Evolutionary conservation across 192 early-diverging fungal genomes (phyloP).

Genomic region (Allomyces macrogynus): DNA sequence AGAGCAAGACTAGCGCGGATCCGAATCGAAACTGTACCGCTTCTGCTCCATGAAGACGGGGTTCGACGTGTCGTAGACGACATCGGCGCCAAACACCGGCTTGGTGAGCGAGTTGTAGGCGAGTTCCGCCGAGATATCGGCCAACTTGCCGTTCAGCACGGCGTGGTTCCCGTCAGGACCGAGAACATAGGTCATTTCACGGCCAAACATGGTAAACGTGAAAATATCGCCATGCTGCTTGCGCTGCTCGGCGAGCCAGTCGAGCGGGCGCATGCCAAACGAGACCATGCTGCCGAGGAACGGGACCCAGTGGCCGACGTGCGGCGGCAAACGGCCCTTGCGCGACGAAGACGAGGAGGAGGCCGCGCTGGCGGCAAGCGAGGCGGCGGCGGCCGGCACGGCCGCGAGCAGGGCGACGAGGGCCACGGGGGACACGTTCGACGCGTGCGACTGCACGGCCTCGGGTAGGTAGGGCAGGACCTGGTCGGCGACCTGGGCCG

Average conservation of each 20-base stretch:
- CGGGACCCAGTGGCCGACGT: constrained; percentile 50
- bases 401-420: no score
- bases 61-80: constrained; percentile 92
- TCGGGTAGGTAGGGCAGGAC: no score
- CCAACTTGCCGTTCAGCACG: constrained; percentile 79
- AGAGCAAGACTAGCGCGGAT: not conserved
- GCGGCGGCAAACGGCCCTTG: constrained; percentile 11
- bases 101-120: constrained; percentile 84
- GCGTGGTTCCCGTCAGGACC: constrained; percentile 89
- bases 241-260: constrained; percentile 65
- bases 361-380: no score
- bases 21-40: constrained; percentile 29
- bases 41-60: constrained; percentile 95
- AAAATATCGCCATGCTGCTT: constrained; percentile 73
- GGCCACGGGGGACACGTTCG: no score
- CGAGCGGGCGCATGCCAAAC: constrained; percentile 77
- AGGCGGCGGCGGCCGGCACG: no score
- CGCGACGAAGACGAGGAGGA: not conserved
- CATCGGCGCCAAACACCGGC: constrained; percentile 81
- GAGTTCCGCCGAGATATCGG: constrained; percentile 70
- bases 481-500: no score
- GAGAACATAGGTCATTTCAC: constrained; percentile 68
- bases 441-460: no score
- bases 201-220: constrained; percentile 83
- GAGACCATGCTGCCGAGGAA: constrained; percentile 68